Percentiles rank a stretch among this genome's conserved stretches.
Evolutionary conservation across 2,329 filamentous ascomycete genomes (phyloP).

Genomic region (Venturia pyrina): DNA sequence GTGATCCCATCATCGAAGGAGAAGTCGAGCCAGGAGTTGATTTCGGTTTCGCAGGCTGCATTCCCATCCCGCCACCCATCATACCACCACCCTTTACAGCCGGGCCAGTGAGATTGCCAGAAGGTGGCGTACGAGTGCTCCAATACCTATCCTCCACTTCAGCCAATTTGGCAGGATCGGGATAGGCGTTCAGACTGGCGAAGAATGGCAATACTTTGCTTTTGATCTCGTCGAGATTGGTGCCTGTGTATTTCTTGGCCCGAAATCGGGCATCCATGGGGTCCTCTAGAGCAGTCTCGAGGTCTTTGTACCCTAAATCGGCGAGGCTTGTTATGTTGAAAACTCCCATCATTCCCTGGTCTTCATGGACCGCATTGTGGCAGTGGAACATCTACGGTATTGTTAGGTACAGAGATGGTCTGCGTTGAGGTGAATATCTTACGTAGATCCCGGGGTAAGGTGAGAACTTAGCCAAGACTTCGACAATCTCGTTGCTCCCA

Average conservation of each 20-base stretch:
- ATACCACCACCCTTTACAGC: neutral
- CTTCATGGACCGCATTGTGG: constrained; percentile 24
- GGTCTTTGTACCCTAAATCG: constrained; percentile 17
- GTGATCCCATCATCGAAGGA: neutral
- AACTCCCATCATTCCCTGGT: constrained; percentile 24
- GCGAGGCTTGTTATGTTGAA: constrained; percentile 18
- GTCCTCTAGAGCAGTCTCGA: constrained; percentile 8
- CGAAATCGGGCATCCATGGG: constrained; percentile 8
- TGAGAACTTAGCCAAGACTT: constrained; percentile 5
- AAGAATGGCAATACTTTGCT: constrained; percentile 5
- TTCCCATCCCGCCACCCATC: neutral
- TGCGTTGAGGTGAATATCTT: neutral
- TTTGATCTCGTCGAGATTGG: constrained; percentile 1
- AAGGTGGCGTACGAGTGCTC: neutral
- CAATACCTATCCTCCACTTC: constrained; percentile 9
- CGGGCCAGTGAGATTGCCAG: neutral
- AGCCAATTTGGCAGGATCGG: neutral
- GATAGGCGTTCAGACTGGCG: constrained; percentile 9
- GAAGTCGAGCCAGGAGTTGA: neutral
- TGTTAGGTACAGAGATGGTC: neutral
- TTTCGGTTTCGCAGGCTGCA: neutral
- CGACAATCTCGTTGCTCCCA: constrained; percentile 10
- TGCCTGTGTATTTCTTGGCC: constrained; percentile 3
- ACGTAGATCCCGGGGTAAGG: constrained; percentile 10
- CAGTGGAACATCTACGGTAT: constrained; percentile 16